Percentiles rank a stretch among this genome's conserved stretches.
phyloP scores from a whole-genome alignment of 805 yeast species.

The Candida boidinii region DNA sequence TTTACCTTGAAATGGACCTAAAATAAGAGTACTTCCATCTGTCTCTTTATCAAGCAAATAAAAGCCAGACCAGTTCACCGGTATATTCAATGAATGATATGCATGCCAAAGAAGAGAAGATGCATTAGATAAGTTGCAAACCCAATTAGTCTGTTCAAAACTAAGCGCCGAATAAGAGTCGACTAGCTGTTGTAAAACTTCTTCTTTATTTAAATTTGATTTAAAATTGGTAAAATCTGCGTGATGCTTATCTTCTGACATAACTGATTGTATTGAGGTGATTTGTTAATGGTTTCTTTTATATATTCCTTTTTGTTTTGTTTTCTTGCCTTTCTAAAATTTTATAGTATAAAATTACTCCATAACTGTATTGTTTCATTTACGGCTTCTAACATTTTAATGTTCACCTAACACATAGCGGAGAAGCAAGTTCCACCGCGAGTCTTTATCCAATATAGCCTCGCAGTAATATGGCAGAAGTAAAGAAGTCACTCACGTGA shows the following conservation, averaged over 20 bases:
- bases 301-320: too few relatives aligned
- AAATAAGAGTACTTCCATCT: conserved; percentile 37
- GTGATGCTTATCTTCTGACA: conserved; percentile 34
- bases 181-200: conserved; percentile 48
- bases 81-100: conserved; percentile 46
- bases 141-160: conserved; percentile 69
- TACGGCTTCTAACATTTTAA: too few relatives aligned
- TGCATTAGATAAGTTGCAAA: conserved; percentile 79
- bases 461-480: too few relatives aligned
- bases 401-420: too few relatives aligned
- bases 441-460: too few relatives aligned
- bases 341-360: too few relatives aligned
- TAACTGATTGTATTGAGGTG: too few relatives aligned
- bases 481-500: too few relatives aligned
- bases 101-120: conserved; percentile 86
- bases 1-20: conserved; percentile 95
- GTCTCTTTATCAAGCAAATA: conserved; percentile 48
- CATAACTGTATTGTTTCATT: too few relatives aligned
- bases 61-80: conserved; percentile 92
- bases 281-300: conserved; percentile 3
- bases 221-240: conserved; percentile 65
- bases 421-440: too few relatives aligned
- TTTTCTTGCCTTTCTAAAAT: too few relatives aligned
- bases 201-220: conserved; percentile 30
- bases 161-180: conserved; percentile 60